Base-by-base conservation (phyloP, 2,329 filamentous ascomycete genomes). In the Huntiella savannae region DNA sequence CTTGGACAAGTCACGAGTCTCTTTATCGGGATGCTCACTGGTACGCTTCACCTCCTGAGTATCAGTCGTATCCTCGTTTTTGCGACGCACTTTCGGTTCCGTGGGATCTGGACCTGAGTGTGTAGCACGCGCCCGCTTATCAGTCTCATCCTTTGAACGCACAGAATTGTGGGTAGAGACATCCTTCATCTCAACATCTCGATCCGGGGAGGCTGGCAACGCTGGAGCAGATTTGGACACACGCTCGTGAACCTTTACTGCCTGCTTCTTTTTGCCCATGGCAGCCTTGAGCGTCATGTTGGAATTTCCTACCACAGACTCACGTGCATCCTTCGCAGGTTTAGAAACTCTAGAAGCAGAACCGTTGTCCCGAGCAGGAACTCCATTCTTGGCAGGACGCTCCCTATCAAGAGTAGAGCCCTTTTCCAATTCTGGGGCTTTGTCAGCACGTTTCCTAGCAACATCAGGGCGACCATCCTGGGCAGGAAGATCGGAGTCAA, bases 171-270 rank as follows among this genome's bases (percentile, higher is more conserved):
- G 22, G 22, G 41, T 22, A 5, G 45, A 35, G 15, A 47, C 43
- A 51, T 75, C 72, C 2, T 59, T 61, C 71, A 76, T 75, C 15
- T 72, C 69, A 6, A 71, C 56, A 46, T 76, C 73, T 1, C 61
- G 56, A 46, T 75, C 71, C 17, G 62, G 60, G n/a, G 61, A 60
- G 38, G 57, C 63, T 5, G 54, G 55, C 11, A 62, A 59, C 1
- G 56, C 64, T 55, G 58, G 50, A 40, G 8, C 33, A 35, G 40
- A 28, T 28, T 28, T 28, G 7, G 17, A n/a, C 35, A 36, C 36
- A 13, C 36, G 43, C 13, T 52, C 48, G 5, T n/a, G n/a, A 33
- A 40, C 28, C 35, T 46, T 49, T 15, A 19, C 32, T 44, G 35
- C n/a, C n/a, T 28, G 33, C 54, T 62, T 70, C 44, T 62, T 54